Evolutionary conservation across 306 rosid species (phyloP).

Genomic region (Macrotyloma uniflorum): DNA sequence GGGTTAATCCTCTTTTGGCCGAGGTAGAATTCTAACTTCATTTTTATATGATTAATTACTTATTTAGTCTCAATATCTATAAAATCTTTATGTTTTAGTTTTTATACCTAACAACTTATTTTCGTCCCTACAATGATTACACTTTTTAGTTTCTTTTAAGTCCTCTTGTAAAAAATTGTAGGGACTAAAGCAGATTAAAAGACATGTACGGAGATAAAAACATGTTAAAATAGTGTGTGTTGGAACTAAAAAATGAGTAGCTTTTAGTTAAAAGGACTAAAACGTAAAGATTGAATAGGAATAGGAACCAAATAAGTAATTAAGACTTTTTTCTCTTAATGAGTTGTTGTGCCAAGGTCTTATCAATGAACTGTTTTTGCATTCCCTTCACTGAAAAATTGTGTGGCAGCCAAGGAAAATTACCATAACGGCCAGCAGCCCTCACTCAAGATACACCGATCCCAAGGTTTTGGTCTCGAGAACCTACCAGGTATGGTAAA

Average conservation of each 20-base stretch:
- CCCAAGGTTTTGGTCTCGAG: conserved; percentile 93
- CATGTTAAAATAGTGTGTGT: not conserved
- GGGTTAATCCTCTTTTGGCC: conserved; percentile 95
- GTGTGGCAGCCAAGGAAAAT: conserved; percentile 61
- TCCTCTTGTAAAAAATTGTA: not conserved
- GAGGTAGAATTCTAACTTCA: conserved; percentile 53
- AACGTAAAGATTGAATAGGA: not conserved
- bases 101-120: not conserved
- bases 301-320: not conserved
- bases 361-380: conserved; percentile 15
- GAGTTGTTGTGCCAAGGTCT: not conserved
- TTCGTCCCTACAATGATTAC: not conserved
- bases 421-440: conserved; percentile 75
- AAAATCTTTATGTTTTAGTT: not conserved
- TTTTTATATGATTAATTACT: not conserved
- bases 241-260: not conserved
- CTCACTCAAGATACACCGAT: conserved; percentile 89
- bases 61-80: not conserved
- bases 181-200: not conserved
- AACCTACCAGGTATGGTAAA: conserved; percentile 71
- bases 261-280: not conserved
- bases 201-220: too few relatives aligned
- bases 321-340: not conserved
- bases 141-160: too few relatives aligned
- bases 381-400: conserved; percentile 26